These are phyloP conservation scores for Penicillium riverlandense DNA, from an alignment of 495 filamentous ascomycete species.

Conservation along the genomic window DNA sequence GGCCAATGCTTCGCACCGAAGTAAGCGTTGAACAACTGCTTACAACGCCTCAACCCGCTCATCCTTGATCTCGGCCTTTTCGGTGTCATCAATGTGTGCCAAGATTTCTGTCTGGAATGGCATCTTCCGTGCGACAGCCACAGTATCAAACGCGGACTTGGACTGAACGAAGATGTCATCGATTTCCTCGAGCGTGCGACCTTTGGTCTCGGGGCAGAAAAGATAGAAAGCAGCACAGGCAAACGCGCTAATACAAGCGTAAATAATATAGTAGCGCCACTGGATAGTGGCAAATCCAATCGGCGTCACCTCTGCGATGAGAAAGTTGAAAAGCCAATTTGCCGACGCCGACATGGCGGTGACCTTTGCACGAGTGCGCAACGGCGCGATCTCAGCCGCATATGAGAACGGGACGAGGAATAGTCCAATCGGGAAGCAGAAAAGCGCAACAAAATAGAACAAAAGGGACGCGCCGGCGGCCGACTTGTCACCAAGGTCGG, in stretches of 20 bases:
- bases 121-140: constrained; percentile 10
- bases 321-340: constrained; percentile 21
- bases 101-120: constrained; percentile 14
- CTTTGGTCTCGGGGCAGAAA: constrained; percentile 59
- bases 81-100: constrained; percentile 7
- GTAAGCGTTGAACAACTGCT: background rate
- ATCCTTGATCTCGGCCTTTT: constrained; percentile 4
- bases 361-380: constrained; percentile 52
- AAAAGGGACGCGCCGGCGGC: constrained; percentile 31
- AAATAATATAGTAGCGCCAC: constrained; percentile 61
- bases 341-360: constrained; percentile 51
- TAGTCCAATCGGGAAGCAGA: constrained; percentile 61
- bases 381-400: constrained; percentile 56
- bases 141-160: constrained; percentile 14
- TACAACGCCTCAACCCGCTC: constrained; percentile 5
- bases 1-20: no score
- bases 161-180: constrained; percentile 56
- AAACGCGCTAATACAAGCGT: constrained; percentile 55
- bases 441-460: constrained; percentile 57
- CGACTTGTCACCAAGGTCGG: constrained; percentile 20
- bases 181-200: constrained; percentile 57
- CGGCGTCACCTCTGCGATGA: constrained; percentile 55
- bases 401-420: constrained; percentile 60
- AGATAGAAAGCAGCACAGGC: constrained; percentile 53
- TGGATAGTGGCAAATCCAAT: constrained; percentile 50